A percentile compares a stretch with the other conserved stretches of the same genome.
These are phyloP conservation scores for Pestalotiopsis sp. DNA, from an alignment of 2,329 filamentous ascomycete species.

Conservation along the genomic window DNA sequence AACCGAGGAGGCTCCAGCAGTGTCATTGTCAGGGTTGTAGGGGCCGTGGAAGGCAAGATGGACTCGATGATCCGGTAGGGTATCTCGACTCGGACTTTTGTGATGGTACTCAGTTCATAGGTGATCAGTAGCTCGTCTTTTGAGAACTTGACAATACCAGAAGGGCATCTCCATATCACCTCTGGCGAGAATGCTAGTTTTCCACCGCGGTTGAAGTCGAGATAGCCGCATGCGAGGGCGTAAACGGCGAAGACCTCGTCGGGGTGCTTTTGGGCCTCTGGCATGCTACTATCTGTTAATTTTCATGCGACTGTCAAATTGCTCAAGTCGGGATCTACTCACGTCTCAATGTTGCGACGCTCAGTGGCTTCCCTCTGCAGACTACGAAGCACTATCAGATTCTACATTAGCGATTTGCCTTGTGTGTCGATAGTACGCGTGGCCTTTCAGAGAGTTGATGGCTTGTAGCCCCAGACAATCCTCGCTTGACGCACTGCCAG, in stretches of 20 bases:
- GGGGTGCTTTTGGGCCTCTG: slow-evolving; percentile 8
- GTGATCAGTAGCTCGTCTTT: slow-evolving; percentile 43
- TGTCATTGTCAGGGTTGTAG: slow-evolving; percentile 47
- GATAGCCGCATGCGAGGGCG: slow-evolving; percentile 48
- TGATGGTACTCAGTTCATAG: slow-evolving; percentile 18
- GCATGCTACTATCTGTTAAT: background rate
- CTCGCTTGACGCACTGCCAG: background rate
- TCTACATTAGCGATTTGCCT: background rate
- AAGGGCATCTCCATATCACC: slow-evolving; percentile 37
- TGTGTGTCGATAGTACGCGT: no score
- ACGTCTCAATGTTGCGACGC: slow-evolving; percentile 21
- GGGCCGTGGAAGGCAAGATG: slow-evolving; percentile 38
- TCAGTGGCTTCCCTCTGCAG: slow-evolving; percentile 34
- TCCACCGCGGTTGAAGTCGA: slow-evolving; percentile 36
- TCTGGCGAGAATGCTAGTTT: slow-evolving; percentile 47
- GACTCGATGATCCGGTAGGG: slow-evolving; percentile 50
- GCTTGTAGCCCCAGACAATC: background rate
- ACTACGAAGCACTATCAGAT: slow-evolving; percentile 30
- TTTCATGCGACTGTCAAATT: background rate
- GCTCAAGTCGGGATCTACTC: slow-evolving; percentile 1
- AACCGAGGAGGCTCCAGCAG: slow-evolving; percentile 54
- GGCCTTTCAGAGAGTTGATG: no score
- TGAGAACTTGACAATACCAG: slow-evolving; percentile 42
- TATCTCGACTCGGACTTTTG: slow-evolving; percentile 44
- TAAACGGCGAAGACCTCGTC: slow-evolving; percentile 21